phyloP scores from a whole-genome alignment of 208 protist species.

The Trypanosoma melophagium region DNA sequence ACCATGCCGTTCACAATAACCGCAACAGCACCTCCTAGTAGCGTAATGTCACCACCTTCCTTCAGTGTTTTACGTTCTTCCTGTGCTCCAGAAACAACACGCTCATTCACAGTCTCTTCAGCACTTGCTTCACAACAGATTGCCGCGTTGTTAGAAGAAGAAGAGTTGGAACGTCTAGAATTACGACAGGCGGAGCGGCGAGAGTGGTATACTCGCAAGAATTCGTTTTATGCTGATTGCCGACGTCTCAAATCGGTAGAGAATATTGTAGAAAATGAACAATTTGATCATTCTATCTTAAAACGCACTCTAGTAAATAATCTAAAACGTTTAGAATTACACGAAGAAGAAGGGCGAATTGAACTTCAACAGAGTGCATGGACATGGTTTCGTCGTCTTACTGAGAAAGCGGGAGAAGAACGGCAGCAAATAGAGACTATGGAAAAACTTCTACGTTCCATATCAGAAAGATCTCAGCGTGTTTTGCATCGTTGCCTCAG shows the following conservation, averaged over 20 bases:
- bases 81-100: background rate
- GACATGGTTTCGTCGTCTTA: constrained; percentile 4
- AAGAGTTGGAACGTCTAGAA: constrained; percentile 11
- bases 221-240: background rate
- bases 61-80: background rate
- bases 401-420: constrained; percentile 5
- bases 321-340: constrained; percentile 3
- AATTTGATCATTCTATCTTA: background rate
- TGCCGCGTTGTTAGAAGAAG: constrained; percentile 11
- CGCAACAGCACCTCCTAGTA: background rate
- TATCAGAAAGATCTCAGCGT: constrained; percentile 12
- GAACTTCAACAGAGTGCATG: constrained; percentile 7
- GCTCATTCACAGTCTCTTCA: too few relatives aligned
- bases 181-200: constrained; percentile 10
- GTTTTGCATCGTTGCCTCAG: constrained; percentile 11
- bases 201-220: background rate
- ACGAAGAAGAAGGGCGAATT: constrained; percentile 20
- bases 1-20: constrained; percentile 2
- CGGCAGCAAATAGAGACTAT: constrained; percentile 8
- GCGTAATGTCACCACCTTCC: background rate
- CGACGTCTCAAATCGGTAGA: background rate
- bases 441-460: constrained; percentile 11
- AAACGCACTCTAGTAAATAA: background rate
- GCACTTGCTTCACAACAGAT: background rate
- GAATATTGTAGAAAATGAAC: background rate